Percentiles rank a stretch among this genome's conserved stretches.
phyloP scores from a whole-genome alignment of 345 rosid genomes.

The Eucalyptus sp. region DNA sequence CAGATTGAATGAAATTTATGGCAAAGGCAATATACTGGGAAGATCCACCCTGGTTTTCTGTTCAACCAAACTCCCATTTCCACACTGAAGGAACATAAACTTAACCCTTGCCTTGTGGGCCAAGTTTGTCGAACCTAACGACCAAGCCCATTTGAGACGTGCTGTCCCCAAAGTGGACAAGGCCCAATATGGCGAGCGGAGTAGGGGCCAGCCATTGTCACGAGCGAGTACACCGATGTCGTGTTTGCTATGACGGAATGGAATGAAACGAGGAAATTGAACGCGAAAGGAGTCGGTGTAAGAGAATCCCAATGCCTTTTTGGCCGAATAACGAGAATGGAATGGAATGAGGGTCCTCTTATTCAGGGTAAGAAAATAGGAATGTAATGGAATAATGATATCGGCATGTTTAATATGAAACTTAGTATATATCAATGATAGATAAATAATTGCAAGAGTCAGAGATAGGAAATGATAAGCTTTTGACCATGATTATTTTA shows the following conservation, averaged over 20 bases:
- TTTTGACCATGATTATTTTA: neutral
- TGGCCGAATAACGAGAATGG: neutral
- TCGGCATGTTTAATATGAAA: neutral
- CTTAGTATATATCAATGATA: neutral
- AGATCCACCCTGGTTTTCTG: neutral
- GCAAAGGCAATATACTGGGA: neutral
- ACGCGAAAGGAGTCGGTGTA: neutral
- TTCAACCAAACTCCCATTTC: neutral
- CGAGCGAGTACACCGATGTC: neutral
- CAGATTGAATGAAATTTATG: neutral
- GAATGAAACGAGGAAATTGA: neutral
- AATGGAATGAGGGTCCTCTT: neutral
- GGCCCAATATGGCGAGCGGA: neutral
- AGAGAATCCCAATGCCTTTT: neutral
- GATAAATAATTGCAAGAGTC: neutral
- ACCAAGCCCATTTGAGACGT: neutral
- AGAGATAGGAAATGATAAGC: neutral
- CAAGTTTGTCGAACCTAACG: neutral
- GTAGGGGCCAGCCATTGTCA: neutral
- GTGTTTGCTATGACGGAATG: fast-evolving
- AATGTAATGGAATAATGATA: neutral
- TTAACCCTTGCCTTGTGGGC: neutral
- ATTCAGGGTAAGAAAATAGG: neutral
- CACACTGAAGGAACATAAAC: neutral
- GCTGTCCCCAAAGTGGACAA: neutral